A percentile compares a stretch with the other conserved stretches of the same genome.
These are phyloP conservation scores for Drechslerella dactyloides DNA, from an alignment of 2,329 filamentous ascomycete genomes.

Conservation along the genomic window DNA sequence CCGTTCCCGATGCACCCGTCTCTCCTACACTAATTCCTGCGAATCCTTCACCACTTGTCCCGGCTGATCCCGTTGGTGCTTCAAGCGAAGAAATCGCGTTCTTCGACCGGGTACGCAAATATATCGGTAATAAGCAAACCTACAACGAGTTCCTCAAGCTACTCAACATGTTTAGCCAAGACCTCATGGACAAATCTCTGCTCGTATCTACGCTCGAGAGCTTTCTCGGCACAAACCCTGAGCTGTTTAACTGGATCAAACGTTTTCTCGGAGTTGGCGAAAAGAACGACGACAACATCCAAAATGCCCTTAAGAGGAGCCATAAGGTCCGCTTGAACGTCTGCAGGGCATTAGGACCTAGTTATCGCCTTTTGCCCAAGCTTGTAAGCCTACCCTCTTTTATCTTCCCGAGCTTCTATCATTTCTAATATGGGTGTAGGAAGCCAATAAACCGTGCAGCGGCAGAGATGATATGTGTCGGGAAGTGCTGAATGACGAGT, in stretches of 20 bases:
- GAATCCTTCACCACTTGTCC: slow-evolving; percentile 83
- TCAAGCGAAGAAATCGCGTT: slow-evolving; percentile 86
- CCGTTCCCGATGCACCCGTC: slow-evolving; percentile 64
- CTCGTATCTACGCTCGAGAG: slow-evolving; percentile 80
- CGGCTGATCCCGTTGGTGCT: slow-evolving; percentile 74
- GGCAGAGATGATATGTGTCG: slow-evolving; percentile 94
- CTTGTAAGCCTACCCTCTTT: slow-evolving; percentile 60
- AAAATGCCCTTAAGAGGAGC: slow-evolving; percentile 60
- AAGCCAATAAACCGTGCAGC: slow-evolving; percentile 88
- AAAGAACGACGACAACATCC: slow-evolving; percentile 76
- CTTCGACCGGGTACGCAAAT: slow-evolving; percentile 97
- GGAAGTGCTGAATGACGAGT: slow-evolving; percentile 92
- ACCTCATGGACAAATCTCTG: slow-evolving; percentile 84
- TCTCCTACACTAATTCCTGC: slow-evolving; percentile 88
- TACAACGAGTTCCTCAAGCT: slow-evolving; percentile 98
- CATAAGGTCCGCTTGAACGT: slow-evolving; percentile 86
- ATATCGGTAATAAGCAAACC: slow-evolving; percentile 85
- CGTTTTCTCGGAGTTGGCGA: slow-evolving; percentile 73
- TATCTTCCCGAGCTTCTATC: not conserved
- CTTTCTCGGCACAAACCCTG: slow-evolving; percentile 86
- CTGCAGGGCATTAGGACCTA: slow-evolving; percentile 92
- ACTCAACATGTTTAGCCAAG: slow-evolving; percentile 92
- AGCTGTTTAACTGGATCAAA: slow-evolving; percentile 89
- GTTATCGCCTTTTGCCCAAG: slow-evolving; percentile 90
- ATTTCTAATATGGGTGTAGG: slow-evolving; percentile 59